phyloP scores from a whole-genome alignment of 768 basidiomycete species.

The Tubosaeta sp. region DNA sequence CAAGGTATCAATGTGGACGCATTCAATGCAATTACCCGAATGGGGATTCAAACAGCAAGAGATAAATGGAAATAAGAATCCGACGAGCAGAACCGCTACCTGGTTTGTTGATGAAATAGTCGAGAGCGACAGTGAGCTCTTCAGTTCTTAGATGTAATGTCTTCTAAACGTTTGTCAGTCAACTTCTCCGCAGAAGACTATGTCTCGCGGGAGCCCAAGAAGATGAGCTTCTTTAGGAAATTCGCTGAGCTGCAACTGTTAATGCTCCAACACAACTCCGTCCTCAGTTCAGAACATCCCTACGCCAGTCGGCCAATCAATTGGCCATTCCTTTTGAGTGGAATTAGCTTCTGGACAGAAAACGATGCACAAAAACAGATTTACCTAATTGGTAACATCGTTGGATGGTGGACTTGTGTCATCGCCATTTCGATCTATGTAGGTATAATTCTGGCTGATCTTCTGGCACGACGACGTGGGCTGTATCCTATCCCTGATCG shows the following conservation, averaged over 20 bases:
- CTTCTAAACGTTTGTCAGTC: conserved; percentile 38
- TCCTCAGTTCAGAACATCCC: conserved; percentile 93
- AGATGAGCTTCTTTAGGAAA: conserved; percentile 90
- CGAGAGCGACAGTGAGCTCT: conserved; percentile 58
- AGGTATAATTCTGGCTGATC: conserved; percentile 86
- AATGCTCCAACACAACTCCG: conserved; percentile 99
- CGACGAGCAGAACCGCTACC: conserved; percentile 71
- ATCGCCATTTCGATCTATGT: conserved; percentile 82
- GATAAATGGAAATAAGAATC: conserved; percentile 95
- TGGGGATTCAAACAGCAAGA: conserved; percentile 99
- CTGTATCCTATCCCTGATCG: conserved; percentile 83
- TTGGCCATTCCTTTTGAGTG: conserved; percentile 95
- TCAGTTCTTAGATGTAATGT: background rate
- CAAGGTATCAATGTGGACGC: conserved; percentile 93
- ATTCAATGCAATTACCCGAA: conserved; percentile 78
- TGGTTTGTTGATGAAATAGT: conserved; percentile 91
- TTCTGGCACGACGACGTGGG: conserved; percentile 81
- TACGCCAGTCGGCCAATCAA: conserved; percentile 95
- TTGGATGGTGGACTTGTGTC: conserved; percentile 94
- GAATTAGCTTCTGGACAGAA: conserved; percentile 99
- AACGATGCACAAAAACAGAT: conserved; percentile 84
- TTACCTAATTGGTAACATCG: conserved; percentile 90
- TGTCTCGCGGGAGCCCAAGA: conserved; percentile 64
- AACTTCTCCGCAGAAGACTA: conserved; percentile 51
- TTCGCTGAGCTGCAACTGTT: conserved; percentile 89